Percentiles rank a stretch among this genome's conserved stretches.
Evolutionary conservation across 306 rosid genomes (phyloP).

Genomic region (Carpinus viminea): DNA sequence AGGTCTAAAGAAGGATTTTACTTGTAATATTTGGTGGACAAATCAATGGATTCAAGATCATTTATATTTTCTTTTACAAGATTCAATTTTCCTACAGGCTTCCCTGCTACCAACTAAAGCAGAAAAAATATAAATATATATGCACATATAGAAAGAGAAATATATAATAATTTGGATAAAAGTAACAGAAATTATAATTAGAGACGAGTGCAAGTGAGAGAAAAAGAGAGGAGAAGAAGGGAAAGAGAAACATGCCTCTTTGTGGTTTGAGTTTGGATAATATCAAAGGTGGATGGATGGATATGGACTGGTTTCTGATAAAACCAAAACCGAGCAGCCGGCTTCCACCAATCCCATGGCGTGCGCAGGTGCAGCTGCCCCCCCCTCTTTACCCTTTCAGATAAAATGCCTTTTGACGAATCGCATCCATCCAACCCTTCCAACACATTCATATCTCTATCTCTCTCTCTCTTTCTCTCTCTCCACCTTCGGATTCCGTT

Average conservation of each 20-base stretch:
- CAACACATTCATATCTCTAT: slow-evolving; percentile 19
- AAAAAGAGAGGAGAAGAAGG: slow-evolving; percentile 1
- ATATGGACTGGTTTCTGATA: slow-evolving; percentile 13
- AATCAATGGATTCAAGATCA: no score
- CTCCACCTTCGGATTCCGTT: slow-evolving; percentile 41
- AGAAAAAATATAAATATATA: no score
- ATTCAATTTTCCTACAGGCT: no score
- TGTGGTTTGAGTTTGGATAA: slow-evolving; percentile 38
- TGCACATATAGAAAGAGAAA: no score
- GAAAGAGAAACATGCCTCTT: slow-evolving; percentile 41
- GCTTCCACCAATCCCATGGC: slow-evolving; percentile 47
- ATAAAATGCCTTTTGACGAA: slow-evolving; percentile 40
- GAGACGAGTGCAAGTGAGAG: background rate
- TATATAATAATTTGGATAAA: background rate
- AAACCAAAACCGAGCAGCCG: slow-evolving; percentile 51
- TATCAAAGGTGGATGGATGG: slow-evolving; percentile 42
- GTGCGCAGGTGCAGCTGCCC: slow-evolving; percentile 30
- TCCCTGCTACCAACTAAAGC: no score
- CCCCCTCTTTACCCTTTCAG: slow-evolving; percentile 8
- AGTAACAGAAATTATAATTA: background rate
- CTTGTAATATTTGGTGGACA: no score
- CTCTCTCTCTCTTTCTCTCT: slow-evolving; percentile 10
- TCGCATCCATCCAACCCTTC: slow-evolving; percentile 32
- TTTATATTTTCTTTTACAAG: no score
- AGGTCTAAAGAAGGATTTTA: no score